These are phyloP conservation scores for Teunomyces kruisii DNA, from an alignment of 805 yeast genomes.

Conservation along the genomic window DNA sequence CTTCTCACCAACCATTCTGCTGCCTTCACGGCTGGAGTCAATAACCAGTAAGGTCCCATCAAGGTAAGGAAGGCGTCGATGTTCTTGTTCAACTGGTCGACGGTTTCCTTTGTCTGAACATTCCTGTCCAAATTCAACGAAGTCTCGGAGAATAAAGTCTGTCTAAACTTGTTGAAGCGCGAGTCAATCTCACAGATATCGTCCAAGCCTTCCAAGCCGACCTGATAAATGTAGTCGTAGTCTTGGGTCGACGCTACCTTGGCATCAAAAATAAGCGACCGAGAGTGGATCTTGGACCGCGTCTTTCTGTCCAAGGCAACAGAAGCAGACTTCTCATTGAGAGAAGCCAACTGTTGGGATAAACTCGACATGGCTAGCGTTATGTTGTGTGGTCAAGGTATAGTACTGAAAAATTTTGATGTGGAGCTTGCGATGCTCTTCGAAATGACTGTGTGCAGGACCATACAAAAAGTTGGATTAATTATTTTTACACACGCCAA, in stretches of 20 bases:
- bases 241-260: conserved; percentile 93
- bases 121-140: conserved; percentile 78
- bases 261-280: conserved; percentile 83
- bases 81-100: conserved; percentile 70
- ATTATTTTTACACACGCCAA: not conserved
- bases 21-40: conserved; percentile 76
- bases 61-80: conserved; percentile 72
- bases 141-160: conserved; percentile 78
- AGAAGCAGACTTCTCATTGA: conserved; percentile 63
- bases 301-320: conserved; percentile 82
- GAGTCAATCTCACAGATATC: conserved; percentile 71
- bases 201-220: conserved; percentile 71
- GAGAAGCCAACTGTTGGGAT: conserved; percentile 76
- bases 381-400: not conserved
- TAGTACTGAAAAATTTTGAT: conserved; percentile 1
- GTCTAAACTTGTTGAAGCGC: conserved; percentile 69
- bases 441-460: not conserved
- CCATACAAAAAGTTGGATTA: not conserved
- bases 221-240: conserved; percentile 73
- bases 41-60: conserved; percentile 71
- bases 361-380: conserved; percentile 49
- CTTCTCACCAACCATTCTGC: conserved; percentile 95
- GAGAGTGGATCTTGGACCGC: conserved; percentile 83
- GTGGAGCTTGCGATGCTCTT: conserved; percentile 5
- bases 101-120: conserved; percentile 76